Evolutionary conservation across 2,329 filamentous ascomycete genomes (phyloP), one percentile per base, ranked within the genome.

Genomic region (Xylaria sp.): DNA sequence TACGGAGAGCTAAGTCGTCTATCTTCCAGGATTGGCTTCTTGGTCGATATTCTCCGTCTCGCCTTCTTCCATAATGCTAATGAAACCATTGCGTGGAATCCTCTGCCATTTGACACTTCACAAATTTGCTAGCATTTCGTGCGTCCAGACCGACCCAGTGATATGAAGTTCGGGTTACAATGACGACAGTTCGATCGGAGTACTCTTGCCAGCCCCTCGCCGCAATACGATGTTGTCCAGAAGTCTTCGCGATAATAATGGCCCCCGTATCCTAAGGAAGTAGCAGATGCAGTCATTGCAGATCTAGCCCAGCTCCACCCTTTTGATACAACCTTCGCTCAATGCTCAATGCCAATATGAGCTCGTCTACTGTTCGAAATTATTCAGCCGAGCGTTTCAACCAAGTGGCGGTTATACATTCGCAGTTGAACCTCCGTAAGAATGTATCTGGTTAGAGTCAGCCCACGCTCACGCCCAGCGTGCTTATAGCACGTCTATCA

Each of bases 371-470:
- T 31, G 4, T 18, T 28, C 20, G n/a, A 52, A 41, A 23, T 36
- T 48, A 33, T 41, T 33, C 39, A n/a, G 18, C 4, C n/a, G 13
- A 41, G 15, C 46, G 39, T 48, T 51, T n/a, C 54, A 23, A n/a
- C 9, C 18, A 4, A 52, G 18, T 23, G 12, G 10, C 39, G 7
- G n/a, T 69, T 41, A 72, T 20, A 66, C 59, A 65, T 73, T 39
- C 15, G 70, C 64, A 31, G 72, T 72, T 13, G 68, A 64, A 39
- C 70, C 63, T 5, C 68, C 67, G n/a, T 70, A 72, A 8, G 54
- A 67, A 56, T 72, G 66, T 51, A 71, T 69, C 66, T 71, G 33
- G 36, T 49, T 12, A 51, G 12, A 55, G n/a, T 68, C 59, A 71
- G 51, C 20, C 2, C 15, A 15, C 18, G n/a, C 28, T n/a, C 18